Evolutionary conservation across 257 asterid genomes (phyloP), one percentile per base, ranked within the genome.

Genomic region (Penstemon eatonii): DNA sequence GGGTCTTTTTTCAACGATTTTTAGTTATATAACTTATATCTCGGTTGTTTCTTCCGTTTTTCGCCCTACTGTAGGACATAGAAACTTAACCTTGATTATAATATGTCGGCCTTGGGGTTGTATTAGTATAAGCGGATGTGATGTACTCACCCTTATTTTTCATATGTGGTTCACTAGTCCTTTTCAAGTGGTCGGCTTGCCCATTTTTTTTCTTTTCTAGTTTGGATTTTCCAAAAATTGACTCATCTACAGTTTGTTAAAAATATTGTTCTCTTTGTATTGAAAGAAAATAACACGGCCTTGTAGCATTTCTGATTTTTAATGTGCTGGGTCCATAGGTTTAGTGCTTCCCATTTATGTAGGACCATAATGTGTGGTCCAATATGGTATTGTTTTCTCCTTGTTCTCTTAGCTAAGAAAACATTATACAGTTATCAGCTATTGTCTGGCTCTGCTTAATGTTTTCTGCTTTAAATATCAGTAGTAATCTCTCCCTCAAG

Each of bases 281-380:
- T 49, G 79, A 49, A 49, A 25, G 33, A 25, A 72, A 56, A 57
- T 63, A 74, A 59, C 75, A 12, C 39, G 63, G 69, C 66, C 69
- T 71, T 71, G 72, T 59, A 74, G 71, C 19, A 54, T 63, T 82
- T 71, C 60, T 47, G 39, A 68, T 60, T 63, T 70, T 83, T 75
- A 74, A 70, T 80, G 79, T 65, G 75, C n/a, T 66, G 86, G 94
- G 96, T 70, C 87, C 75, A 71, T 61, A 36, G 15, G 80, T 67
- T 77, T 68, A 70, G 60, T 77, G 80, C 75, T 43, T 41, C 74
- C 71, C 71, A 71, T 70, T 72, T 77, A 65, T 66, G 81, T 77
- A 69, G 90, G 90, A 61, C 90, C 87, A 77, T 77, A 72, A 25
- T 74, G 59, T 87, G 81, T 85, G 85, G 83, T 79, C 75, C 79